Base-by-base conservation (phyloP, 2,329 filamentous ascomycete species). In the Fusarium scirpi region DNA sequence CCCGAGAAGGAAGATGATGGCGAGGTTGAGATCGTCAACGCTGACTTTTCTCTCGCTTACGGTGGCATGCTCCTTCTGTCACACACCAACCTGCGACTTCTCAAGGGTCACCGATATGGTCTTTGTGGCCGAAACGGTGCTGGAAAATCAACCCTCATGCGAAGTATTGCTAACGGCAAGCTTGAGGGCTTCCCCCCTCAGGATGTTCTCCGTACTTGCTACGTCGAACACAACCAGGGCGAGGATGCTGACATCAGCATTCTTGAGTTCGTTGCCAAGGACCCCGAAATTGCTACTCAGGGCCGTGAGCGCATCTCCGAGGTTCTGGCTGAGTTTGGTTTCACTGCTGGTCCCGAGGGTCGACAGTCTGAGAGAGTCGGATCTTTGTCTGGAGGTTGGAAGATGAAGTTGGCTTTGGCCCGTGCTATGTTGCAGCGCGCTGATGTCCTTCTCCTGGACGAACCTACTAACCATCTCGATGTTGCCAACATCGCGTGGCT, bases 81-180 rank as follows among this genome's bases (percentile, higher is more conserved):
- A 8, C 96, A 98, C 84, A 98, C 96, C 72, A 98, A 98, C 80
- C 86, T 99, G 45, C 91, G 94, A 44, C 89, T 99, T 11, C 88
- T 98, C 76, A 98, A 98, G 85, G 96, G 96, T 61, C 96, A 98
- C 82, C 92, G 96, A 63, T 99, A 99, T 79, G 96, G 96, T 80
- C 92, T 99, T 20, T 98, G 95, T 77, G 96, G 96, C 76, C 92
- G 95, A 76, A 99, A 99, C 80, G 96, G 96, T 84, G 94, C 94
- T 61, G 96, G 96, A 78, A 99, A 99, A 85, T 98, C 96, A n/a
- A 99, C 96, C 2, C 88, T 99, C 62, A 98, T 99, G 96, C 93
- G 94, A 79, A 94, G 92, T 80, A 99, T 99, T 76, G 93, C 96
- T 53, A 92, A 92, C 64, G 95, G 94, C 78, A 99, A 99, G 86